A percentile compares a stretch with the other conserved stretches of the same genome.
These are phyloP conservation scores for Digitaria exilis DNA, from an alignment of 202 grass and related monocot species.

Conservation along the genomic window DNA sequence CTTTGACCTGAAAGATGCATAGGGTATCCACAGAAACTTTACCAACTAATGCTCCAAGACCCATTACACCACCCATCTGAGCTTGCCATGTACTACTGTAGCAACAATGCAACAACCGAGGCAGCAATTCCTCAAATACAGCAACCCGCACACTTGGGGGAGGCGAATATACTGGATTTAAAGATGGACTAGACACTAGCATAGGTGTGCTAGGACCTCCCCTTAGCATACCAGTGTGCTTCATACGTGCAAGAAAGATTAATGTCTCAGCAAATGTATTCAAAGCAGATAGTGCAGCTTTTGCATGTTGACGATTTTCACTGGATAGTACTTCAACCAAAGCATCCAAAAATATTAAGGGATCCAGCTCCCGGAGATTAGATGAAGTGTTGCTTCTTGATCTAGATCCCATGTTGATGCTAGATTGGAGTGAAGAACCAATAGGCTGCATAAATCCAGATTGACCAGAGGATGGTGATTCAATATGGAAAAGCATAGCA, in stretches of 20 bases:
- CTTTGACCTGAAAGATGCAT: constrained; percentile 95
- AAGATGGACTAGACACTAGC: constrained; percentile 94
- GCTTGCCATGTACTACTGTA: constrained; percentile 97
- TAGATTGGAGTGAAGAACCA: constrained; percentile 56
- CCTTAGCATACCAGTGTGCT: constrained; percentile 82
- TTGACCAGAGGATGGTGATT: constrained; percentile 60
- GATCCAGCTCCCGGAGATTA: constrained; percentile 95
- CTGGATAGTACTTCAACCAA: constrained; percentile 88
- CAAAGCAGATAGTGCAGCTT: constrained; percentile 86
- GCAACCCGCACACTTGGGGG: constrained; percentile 95
- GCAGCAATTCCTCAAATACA: constrained; percentile 92
- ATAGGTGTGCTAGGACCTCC: constrained; percentile 96
- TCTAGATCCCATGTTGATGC: constrained; percentile 61
- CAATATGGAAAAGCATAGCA: constrained; percentile 96
- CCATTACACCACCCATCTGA: constrained; percentile 98
- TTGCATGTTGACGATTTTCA: constrained; percentile 93
- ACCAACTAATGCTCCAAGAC: constrained; percentile 91
- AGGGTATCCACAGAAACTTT: constrained; percentile 97
- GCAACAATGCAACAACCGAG: constrained; percentile 95
- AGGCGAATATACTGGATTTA: constrained; percentile 99
- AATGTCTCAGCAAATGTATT: constrained; percentile 88
- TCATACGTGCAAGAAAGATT: constrained; percentile 84
- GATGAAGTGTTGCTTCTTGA: constrained; percentile 68
- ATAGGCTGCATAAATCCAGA: constrained; percentile 62
- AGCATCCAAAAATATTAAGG: constrained; percentile 93